Evolutionary conservation across 2,329 filamentous ascomycete species (phyloP).

Genomic region (Phaeosphaeriaceae sp.): DNA sequence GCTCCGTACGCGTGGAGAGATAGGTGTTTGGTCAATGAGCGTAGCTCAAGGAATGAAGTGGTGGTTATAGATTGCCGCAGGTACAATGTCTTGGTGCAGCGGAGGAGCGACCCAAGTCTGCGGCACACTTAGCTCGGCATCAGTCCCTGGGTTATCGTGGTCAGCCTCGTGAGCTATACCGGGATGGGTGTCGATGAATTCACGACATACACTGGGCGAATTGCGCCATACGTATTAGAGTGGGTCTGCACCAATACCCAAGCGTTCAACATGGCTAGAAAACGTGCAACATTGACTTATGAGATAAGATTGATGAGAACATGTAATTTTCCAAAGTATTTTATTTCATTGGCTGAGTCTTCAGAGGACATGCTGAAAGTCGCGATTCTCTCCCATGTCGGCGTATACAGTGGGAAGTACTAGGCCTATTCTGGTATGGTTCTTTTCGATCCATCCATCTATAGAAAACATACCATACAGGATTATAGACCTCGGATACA

Average conservation of each 20-base stretch:
- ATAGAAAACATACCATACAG: neutral
- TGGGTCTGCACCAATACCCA: neutral
- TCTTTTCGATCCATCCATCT: no score
- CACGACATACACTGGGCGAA: constrained; percentile 27
- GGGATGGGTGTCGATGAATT: constrained; percentile 6
- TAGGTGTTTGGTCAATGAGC: neutral
- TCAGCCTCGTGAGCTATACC: constrained; percentile 1
- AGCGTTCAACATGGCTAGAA: constrained; percentile 9
- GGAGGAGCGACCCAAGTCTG: neutral
- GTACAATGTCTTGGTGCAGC: neutral
- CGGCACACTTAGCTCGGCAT: neutral
- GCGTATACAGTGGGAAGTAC: neutral
- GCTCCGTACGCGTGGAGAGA: neutral
- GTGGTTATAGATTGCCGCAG: neutral
- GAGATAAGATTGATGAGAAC: neutral
- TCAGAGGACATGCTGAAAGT: neutral
- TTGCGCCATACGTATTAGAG: constrained; percentile 25
- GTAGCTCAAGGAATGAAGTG: neutral
- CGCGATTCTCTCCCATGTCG: neutral
- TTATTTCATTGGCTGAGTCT: neutral
- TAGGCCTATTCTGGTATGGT: neutral
- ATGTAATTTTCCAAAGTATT: neutral
- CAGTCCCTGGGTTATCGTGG: neutral
- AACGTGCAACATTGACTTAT: neutral
- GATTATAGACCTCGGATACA: neutral